Conservation (phyloP, 2,329 filamentous ascomycete species). For the Diplodia sapinea region DNA sequence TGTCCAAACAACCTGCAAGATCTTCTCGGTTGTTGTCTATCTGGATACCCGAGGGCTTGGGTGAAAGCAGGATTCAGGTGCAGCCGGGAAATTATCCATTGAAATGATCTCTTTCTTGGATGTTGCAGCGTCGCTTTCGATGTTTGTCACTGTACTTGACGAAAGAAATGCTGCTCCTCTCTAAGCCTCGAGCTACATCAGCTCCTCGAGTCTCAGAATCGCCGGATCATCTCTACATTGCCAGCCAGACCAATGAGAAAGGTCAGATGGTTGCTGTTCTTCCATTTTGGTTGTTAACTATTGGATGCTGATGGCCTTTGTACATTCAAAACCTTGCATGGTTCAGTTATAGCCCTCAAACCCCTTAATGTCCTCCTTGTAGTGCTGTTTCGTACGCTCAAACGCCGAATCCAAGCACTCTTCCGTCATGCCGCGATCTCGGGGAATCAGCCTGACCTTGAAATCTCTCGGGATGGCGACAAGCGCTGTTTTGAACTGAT, state of each 20-base stretch:
- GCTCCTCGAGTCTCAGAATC: too few relatives aligned
- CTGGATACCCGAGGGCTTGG: not conserved
- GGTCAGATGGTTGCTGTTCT: too few relatives aligned
- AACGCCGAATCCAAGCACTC: slow-evolving; percentile 54
- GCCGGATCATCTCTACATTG: too few relatives aligned
- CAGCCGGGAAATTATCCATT: not conserved
- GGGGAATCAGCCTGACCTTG: slow-evolving; percentile 61
- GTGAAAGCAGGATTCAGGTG: not conserved
- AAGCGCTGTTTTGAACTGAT: slow-evolving; percentile 64
- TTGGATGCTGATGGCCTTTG: not conserved
- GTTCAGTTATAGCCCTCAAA: slow-evolving; percentile 25
- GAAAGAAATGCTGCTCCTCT: too few relatives aligned
- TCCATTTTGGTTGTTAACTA: not conserved
- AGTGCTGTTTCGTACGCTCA: slow-evolving; percentile 56
- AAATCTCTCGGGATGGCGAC: slow-evolving; percentile 66
- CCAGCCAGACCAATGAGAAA: too few relatives aligned
- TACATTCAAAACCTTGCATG: not conserved
- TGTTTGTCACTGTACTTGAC: too few relatives aligned
- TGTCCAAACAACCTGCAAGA: not conserved
- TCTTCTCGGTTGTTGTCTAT: not conserved
- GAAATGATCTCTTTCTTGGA: not conserved
- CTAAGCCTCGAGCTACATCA: too few relatives aligned
- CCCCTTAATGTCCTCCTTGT: slow-evolving; percentile 47
- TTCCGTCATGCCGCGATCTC: slow-evolving; percentile 49
- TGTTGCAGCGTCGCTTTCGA: too few relatives aligned